These are phyloP conservation scores for Alternaria tenuissima DNA, from an alignment of 2,329 filamentous ascomycete genomes.

Conservation along the genomic window DNA sequence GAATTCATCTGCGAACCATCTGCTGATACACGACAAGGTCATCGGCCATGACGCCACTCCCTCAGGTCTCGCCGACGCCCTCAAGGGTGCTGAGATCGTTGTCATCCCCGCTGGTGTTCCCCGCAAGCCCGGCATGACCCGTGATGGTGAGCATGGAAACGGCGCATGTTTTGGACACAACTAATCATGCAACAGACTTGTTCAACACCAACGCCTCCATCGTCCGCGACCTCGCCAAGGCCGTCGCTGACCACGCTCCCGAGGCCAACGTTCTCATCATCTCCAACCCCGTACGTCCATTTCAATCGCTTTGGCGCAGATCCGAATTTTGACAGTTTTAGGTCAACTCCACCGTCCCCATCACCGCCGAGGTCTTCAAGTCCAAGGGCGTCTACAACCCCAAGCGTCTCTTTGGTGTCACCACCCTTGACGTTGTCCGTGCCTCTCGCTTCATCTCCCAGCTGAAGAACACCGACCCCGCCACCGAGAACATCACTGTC, in stretches of 20 bases:
- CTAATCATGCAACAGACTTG: slow-evolving; percentile 69
- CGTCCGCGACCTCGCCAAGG: slow-evolving; percentile 97
- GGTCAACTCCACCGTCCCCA: slow-evolving; percentile 99
- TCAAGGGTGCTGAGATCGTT: slow-evolving; percentile 91
- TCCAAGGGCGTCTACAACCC: slow-evolving; percentile 95
- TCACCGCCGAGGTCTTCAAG: slow-evolving; percentile 98
- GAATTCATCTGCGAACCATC: slow-evolving; percentile 12
- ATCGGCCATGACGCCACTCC: slow-evolving; percentile 85
- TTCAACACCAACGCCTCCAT: slow-evolving; percentile 99
- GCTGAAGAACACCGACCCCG: slow-evolving; percentile 89
- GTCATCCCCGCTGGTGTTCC: slow-evolving; percentile 98
- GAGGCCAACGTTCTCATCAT: slow-evolving; percentile 97
- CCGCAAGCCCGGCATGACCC: slow-evolving; percentile 99
- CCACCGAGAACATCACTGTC: slow-evolving; percentile 92
- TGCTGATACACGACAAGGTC: slow-evolving; percentile 62
- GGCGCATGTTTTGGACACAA: background rate
- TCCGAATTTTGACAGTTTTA: slow-evolving; percentile 38
- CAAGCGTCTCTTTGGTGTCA: slow-evolving; percentile 98
- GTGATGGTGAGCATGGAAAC: slow-evolving; percentile 70
- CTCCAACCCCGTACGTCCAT: slow-evolving; percentile 80
- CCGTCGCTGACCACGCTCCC: slow-evolving; percentile 84
- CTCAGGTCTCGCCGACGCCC: slow-evolving; percentile 76
- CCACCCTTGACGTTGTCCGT: slow-evolving; percentile 97
- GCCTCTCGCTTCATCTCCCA: slow-evolving; percentile 97
- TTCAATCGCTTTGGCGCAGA: accelerated